Conservation (phyloP, 306 rosid species). For the Morella rubra region DNA sequence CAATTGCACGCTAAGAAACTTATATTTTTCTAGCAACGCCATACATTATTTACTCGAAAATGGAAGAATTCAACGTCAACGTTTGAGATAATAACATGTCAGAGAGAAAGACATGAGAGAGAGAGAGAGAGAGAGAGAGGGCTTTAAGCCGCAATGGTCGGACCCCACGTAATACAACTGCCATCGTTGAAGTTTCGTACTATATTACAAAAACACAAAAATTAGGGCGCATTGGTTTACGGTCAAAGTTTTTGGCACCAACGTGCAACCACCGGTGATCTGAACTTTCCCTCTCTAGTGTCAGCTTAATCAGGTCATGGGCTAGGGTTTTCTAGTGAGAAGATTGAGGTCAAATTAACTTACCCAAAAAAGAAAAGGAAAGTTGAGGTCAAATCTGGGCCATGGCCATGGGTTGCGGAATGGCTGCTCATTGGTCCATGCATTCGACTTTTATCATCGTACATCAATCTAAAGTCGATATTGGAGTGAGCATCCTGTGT, state of each 20-base stretch:
- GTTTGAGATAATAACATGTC: slow-evolving; percentile 32
- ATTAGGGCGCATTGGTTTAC: slow-evolving; percentile 14
- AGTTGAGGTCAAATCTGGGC: background rate
- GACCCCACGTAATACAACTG: slow-evolving; percentile 30
- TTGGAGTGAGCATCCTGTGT: background rate
- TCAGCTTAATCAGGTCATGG: slow-evolving; percentile 8
- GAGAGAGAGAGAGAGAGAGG: slow-evolving; percentile 24
- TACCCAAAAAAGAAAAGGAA: background rate
- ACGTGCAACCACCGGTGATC: slow-evolving; percentile 36
- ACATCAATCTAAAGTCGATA: background rate
- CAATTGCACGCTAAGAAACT: slow-evolving; percentile 24
- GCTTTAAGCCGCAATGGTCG: slow-evolving; percentile 57
- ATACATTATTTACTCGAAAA: background rate
- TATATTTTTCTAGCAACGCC: background rate
- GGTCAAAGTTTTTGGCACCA: slow-evolving; percentile 44
- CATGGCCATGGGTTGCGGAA: background rate
- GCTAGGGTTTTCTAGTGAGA: slow-evolving; percentile 4
- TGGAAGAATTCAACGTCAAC: slow-evolving; percentile 82
- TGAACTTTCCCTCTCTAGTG: slow-evolving; percentile 28
- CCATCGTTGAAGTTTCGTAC: slow-evolving; percentile 68
- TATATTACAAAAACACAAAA: slow-evolving; percentile 36
- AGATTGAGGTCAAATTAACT: slow-evolving; percentile 20
- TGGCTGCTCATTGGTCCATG: slow-evolving; percentile 10
- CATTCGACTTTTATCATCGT: background rate
- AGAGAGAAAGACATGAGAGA: slow-evolving; percentile 18